Evolutionary conservation across 2,329 filamentous ascomycete genomes (phyloP).

Genomic region (Geosmithia flava): DNA sequence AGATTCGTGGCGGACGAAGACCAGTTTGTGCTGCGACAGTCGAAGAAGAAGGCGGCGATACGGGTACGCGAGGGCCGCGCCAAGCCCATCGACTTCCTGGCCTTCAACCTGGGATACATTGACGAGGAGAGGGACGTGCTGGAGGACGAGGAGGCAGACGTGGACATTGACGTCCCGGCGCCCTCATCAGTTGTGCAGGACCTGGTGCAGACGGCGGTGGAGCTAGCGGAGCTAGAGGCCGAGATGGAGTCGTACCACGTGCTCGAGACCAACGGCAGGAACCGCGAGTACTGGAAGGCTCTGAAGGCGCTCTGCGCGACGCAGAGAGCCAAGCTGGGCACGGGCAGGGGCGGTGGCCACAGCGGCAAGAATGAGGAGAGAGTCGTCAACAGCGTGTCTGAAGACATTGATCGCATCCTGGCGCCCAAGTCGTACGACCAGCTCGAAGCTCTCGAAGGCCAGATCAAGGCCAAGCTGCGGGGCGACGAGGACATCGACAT

Average conservation of each 20-base stretch:
- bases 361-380: conserved; percentile 53
- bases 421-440: conserved; percentile 77
- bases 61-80: conserved; percentile 84
- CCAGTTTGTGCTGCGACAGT: conserved; percentile 88
- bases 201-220: conserved; percentile 49
- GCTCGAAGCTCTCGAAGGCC: conserved; percentile 72
- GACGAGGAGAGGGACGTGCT: conserved; percentile 76
- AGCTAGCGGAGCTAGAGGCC: conserved; percentile 65
- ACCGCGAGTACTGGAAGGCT: conserved; percentile 86
- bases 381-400: conserved; percentile 68
- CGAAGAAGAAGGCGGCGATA: conserved; percentile 96
- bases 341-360: not conserved
- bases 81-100: conserved; percentile 86
- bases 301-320: conserved; percentile 77
- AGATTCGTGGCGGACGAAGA: conserved; percentile 92
- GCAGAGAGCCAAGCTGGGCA: conserved; percentile 50
- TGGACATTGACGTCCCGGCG: conserved; percentile 62
- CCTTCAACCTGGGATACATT: conserved; percentile 79
- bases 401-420: conserved; percentile 80
- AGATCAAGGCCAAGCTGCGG: conserved; percentile 75
- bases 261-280: conserved; percentile 65
- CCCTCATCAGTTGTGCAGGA: conserved; percentile 51
- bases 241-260: conserved; percentile 73
- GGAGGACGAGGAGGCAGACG: conserved; percentile 69
- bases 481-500: conserved; percentile 89